A percentile compares a stretch with the other conserved stretches of the same genome.
Evolutionary conservation across 1,284 basidiomycete genomes (phyloP).

Genomic region (Pholiota adiposa): DNA sequence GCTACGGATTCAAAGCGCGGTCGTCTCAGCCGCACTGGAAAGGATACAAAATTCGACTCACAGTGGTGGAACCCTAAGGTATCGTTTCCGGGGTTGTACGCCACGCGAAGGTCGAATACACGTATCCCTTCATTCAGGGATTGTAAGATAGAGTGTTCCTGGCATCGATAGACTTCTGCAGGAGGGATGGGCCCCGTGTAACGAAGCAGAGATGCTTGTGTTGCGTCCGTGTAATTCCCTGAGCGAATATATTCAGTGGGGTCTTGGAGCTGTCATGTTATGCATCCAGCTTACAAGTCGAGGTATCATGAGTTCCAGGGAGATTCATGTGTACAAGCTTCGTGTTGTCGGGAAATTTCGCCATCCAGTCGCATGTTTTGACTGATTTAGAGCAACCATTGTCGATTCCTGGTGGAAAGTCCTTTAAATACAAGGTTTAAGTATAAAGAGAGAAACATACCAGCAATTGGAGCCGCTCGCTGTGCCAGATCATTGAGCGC

Average conservation of each 20-base stretch:
- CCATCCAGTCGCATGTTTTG: conserved; percentile 49
- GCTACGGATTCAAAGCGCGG: conserved; percentile 27
- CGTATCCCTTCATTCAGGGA: conserved; percentile 49
- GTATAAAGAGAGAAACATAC: background rate
- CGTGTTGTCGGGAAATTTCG: conserved; percentile 41
- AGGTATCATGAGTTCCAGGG: conserved; percentile 50
- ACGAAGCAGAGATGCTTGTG: conserved; percentile 35
- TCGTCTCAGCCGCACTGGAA: too few relatives aligned
- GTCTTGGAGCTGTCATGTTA: background rate
- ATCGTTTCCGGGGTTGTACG: conserved; percentile 50
- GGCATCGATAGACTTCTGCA: conserved; percentile 42
- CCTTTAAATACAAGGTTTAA: background rate
- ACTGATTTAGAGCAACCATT: conserved; percentile 35
- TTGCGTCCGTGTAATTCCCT: conserved; percentile 50
- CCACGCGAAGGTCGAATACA: conserved; percentile 47
- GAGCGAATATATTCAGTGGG: background rate
- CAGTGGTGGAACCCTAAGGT: conserved; percentile 51
- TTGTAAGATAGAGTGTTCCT: conserved; percentile 46
- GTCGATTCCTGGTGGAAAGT: conserved; percentile 11
- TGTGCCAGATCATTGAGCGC: conserved; percentile 21
- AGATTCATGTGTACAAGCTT: conserved; percentile 49
- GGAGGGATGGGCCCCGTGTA: conserved; percentile 46
- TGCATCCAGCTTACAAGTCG: conserved; percentile 40
- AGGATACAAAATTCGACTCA: too few relatives aligned
- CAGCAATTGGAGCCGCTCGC: conserved; percentile 24